Conservation (phyloP, 2,329 filamentous ascomycete species). For the Penicillium paneum region DNA sequence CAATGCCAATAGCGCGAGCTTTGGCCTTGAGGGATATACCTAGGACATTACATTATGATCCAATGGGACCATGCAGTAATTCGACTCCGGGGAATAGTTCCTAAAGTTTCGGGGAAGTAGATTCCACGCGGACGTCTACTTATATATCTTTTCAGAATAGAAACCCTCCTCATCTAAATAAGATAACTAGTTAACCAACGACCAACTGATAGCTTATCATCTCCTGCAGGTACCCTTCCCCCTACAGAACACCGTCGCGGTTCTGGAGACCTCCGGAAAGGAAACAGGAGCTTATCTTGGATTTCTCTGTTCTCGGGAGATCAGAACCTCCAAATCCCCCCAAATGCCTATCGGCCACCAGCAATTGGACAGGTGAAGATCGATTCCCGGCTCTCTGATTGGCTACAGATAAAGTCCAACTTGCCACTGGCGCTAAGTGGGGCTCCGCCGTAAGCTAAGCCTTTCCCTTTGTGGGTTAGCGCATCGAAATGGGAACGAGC, state of each 20-base stretch:
- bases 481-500: not conserved
- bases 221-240: not conserved
- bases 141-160: not conserved
- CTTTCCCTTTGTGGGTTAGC: not conserved
- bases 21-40: not conserved
- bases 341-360: conserved; percentile 9
- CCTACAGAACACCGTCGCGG: not conserved
- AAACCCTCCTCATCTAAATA: not conserved
- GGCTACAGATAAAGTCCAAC: conserved; percentile 12
- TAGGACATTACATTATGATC: not conserved
- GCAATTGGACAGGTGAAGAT: conserved; percentile 16
- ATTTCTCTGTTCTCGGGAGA: not conserved
- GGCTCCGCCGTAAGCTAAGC: not conserved
- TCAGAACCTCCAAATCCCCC: not conserved
- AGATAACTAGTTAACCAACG: not conserved
- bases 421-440: conserved; percentile 6
- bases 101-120: not conserved
- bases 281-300: not conserved
- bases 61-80: not conserved
- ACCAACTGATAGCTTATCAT: conserved; percentile 5
- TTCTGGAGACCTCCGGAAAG: not conserved
- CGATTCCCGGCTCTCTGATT: not conserved
- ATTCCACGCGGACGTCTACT: not conserved
- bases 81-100: conserved; percentile 7
- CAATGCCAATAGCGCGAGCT: not conserved